These are phyloP conservation scores for Ganoderma sinense DNA, from an alignment of 1,284 basidiomycete species.

Conservation along the genomic window DNA sequence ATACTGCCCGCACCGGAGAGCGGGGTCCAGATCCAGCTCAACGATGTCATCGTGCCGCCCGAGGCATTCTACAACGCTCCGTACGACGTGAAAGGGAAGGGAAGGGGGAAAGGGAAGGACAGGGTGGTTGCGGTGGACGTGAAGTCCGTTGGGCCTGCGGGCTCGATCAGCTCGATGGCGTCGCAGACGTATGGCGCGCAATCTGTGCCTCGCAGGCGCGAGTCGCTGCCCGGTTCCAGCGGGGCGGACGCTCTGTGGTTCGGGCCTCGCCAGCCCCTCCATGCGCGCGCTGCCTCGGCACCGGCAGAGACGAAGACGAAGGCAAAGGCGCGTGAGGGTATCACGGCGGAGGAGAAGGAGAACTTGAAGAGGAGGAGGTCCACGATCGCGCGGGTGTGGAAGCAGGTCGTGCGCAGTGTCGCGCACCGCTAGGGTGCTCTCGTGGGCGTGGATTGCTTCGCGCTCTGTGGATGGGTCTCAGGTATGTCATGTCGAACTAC, in stretches of 20 bases:
- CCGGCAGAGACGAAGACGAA: background rate
- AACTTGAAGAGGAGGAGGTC: constrained; percentile 10
- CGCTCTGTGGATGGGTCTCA: background rate
- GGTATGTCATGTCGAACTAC: background rate
- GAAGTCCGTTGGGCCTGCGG: background rate
- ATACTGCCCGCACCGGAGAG: background rate
- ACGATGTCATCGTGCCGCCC: constrained; percentile 28
- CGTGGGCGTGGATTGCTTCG: background rate
- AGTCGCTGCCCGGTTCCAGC: background rate
- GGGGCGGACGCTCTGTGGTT: background rate
- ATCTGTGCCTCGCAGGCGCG: background rate
- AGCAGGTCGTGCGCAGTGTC: constrained; percentile 31
- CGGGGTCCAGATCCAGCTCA: constrained; percentile 27
- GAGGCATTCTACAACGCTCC: background rate
- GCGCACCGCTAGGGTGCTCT: constrained; percentile 13
- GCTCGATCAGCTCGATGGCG: constrained; percentile 3
- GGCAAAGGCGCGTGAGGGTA: background rate
- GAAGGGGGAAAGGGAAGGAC: background rate
- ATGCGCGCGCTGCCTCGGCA: constrained; percentile 17
- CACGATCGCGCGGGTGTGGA: constrained; percentile 29
- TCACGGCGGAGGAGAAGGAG: background rate
- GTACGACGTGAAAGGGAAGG: background rate
- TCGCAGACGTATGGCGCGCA: constrained; percentile 3
- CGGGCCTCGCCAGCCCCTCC: background rate
- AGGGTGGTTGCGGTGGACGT: constrained; percentile 9